Evolutionary conservation across 75 land plant genomes (phyloP).

Genomic region (Pinus tabuliformis): DNA sequence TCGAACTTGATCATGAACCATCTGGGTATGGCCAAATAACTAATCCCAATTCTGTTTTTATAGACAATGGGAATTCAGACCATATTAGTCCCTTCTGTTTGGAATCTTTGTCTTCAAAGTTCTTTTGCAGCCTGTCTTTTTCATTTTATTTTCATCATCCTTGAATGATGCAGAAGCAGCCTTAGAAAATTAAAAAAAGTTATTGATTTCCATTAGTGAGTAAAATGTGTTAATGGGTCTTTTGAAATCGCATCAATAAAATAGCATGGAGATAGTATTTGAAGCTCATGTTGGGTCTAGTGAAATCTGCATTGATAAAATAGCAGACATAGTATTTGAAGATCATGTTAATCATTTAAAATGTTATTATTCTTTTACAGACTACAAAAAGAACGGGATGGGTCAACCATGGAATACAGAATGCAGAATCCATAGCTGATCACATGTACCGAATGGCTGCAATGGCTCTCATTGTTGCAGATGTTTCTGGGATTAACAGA

Average conservation of each 20-base stretch:
- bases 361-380: conserved; percentile 28
- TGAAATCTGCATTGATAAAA: neutral
- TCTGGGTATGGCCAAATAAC: too few species aligned
- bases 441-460: conserved; percentile 97
- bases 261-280: neutral
- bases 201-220: neutral
- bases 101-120: neutral
- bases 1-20: too few species aligned
- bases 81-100: neutral
- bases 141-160: neutral
- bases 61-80: neutral
- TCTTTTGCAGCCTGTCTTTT: neutral
- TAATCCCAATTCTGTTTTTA: too few species aligned
- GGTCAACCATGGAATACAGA: conserved; percentile 86
- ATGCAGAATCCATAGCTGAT: conserved; percentile 94
- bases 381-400: conserved; percentile 93
- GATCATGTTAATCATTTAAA: neutral
- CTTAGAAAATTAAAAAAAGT: neutral
- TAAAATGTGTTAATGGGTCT: neutral
- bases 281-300: neutral
- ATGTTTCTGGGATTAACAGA: conserved; percentile 67
- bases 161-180: neutral
- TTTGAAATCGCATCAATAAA: neutral
- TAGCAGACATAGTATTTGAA: neutral
- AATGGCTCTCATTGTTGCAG: conserved; percentile 87